phyloP scores from a whole-genome alignment of 2,329 filamentous ascomycete genomes.

The Fusarium kyushuense region DNA sequence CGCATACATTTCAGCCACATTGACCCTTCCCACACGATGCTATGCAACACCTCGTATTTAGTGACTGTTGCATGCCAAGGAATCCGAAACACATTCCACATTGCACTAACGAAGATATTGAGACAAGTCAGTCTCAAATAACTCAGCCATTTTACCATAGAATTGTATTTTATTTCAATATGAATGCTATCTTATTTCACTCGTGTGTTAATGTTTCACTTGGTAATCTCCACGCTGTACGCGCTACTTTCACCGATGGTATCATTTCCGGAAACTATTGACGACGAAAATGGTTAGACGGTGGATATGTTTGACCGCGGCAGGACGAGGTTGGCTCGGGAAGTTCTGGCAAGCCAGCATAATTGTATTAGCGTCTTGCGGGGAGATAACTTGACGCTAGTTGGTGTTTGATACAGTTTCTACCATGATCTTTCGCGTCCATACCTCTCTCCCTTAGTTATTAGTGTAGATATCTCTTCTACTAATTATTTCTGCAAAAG shows the following conservation, averaged over 20 bases:
- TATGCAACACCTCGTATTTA: background rate
- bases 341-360: background rate
- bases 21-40: background rate
- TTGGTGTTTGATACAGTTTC: too few relatives aligned
- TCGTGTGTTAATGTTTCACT: background rate
- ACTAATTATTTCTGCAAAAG: background rate
- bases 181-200: background rate
- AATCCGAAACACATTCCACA: background rate
- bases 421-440: too few relatives aligned
- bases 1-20: background rate
- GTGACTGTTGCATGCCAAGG: background rate
- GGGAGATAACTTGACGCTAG: too few relatives aligned
- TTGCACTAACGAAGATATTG: background rate
- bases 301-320: background rate
- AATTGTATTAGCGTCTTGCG: background rate
- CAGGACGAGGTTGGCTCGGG: background rate
- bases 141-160: too few relatives aligned
- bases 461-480: too few relatives aligned
- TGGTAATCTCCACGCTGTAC: background rate
- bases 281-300: background rate
- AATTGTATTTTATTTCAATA: background rate
- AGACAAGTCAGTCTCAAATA: background rate
- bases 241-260: background rate
- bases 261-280: background rate
- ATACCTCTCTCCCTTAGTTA: too few relatives aligned